A percentile compares a stretch with the other conserved stretches of the same genome.
phyloP scores from a whole-genome alignment of 1,284 basidiomycete genomes.

The Ustilago crameri region DNA sequence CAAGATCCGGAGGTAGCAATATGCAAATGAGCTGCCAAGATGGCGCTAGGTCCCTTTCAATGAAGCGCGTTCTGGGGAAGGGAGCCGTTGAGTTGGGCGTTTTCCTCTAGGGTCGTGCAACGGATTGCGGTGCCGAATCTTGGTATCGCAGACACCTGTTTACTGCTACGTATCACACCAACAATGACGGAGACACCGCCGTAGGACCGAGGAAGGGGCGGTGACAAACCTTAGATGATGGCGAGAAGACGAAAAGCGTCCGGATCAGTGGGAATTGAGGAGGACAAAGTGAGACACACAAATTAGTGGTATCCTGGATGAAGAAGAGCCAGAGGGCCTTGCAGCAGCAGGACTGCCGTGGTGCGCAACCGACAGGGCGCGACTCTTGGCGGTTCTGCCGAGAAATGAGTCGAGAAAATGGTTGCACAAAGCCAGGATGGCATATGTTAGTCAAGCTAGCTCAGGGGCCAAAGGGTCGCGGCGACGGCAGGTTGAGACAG shows the following conservation, averaged over 20 bases:
- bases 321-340: neutral
- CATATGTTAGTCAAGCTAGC: too few species aligned
- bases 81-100: conserved; percentile 17
- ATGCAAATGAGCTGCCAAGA: conserved; percentile 1
- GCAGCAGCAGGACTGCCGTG: neutral
- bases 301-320: neutral
- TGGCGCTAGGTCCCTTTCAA: neutral
- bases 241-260: neutral
- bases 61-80: conserved; percentile 3
- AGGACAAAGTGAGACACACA: neutral
- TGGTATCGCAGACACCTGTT: neutral
- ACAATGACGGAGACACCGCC: too few species aligned
- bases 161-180: neutral
- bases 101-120: neutral
- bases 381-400: conserved; percentile 16
- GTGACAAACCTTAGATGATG: neutral
- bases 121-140: neutral
- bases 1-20: conserved; percentile 7
- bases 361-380: conserved; percentile 4
- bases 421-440: too few species aligned
- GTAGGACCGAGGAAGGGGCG: too few species aligned
- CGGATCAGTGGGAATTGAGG: neutral
- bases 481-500: too few species aligned
- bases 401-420: neutral
- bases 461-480: neutral